Base-by-base conservation (phyloP, 2,329 filamentous ascomycete genomes). In the Akanthomyces uredinophilus region DNA sequence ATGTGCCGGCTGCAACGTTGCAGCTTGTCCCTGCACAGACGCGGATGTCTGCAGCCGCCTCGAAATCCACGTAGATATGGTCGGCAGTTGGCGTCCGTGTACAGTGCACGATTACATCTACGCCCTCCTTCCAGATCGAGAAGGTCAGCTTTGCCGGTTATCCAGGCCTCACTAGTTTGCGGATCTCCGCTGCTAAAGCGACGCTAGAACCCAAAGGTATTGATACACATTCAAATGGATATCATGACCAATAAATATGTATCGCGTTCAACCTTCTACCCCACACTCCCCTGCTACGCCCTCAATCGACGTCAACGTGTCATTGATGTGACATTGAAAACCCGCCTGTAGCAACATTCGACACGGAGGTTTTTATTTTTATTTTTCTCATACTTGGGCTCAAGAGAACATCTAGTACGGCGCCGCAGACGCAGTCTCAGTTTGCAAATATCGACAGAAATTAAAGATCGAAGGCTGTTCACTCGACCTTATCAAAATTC, bases 211-310 rank as follows among this genome's bases (percentile, higher is more conserved):
- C 39, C n/a, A 20, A 20, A n/a, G 29, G n/a, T 32, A 11, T 22
- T 29, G 27, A 6, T 29, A 6, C 2, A 29, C 27, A 39, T 52
- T n/a, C n/a, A n/a, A n/a, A 52, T 14, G 50, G 50, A 37, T n/a
- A 22, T 8, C 39, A 52, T 52, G 50, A 52, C 50, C 50, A 52
- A 52, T 52, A 52, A 37, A 37, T 52, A 52, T 52, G 16, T 51
- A 6, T 20, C 18, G 1, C 5, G 32, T 10, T 7, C 32, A 5
- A 20, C 37, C 14, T 35, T 37, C 22, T 37, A 39, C 50, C n/a
- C 50, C 50, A 37, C 50, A 52, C 29, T 52, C 32, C 32, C n/a
- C 32, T 52, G 50, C 11, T 11, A 18, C 18, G 50, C 50, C 50
- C 27, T 18, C 27, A 52, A 29, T 13, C n/a, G 18, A 52, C 29